These are phyloP conservation scores for Ottelia alismoides DNA, from an alignment of 106 monocot species.

Conservation along the genomic window DNA sequence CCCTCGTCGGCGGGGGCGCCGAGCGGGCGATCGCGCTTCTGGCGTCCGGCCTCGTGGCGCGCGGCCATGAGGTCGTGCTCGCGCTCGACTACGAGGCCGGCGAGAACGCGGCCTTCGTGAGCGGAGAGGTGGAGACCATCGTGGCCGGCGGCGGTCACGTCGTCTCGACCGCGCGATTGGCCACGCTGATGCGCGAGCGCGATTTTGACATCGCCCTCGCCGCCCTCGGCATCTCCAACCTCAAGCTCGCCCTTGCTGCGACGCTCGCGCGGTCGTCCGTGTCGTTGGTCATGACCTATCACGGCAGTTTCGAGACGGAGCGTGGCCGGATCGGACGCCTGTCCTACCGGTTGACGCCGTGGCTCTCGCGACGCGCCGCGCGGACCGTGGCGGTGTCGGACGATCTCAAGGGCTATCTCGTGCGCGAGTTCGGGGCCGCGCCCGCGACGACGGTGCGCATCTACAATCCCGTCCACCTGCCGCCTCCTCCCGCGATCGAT, in stretches of 20 bases:
- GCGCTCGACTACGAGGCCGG: background rate
- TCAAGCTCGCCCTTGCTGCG: no score
- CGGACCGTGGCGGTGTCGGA: no score
- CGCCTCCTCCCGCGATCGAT: background rate
- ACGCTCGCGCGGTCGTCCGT: background rate
- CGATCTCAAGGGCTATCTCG: no score
- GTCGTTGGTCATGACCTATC: background rate
- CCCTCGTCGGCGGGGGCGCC: background rate
- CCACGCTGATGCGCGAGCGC: background rate
- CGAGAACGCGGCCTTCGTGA: background rate
- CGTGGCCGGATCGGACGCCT: background rate
- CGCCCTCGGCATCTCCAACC: background rate
- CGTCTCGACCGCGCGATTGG: background rate
- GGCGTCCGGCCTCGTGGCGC: background rate
- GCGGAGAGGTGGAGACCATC: background rate
- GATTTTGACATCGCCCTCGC: background rate
- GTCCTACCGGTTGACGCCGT: no score
- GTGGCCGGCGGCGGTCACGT: background rate
- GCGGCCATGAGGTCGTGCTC: background rate
- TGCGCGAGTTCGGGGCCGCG: no score
- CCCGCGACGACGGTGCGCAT: no score
- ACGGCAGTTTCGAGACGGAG: background rate
- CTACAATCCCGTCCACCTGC: background rate
- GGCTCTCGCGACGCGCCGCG: no score
- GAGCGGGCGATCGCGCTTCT: background rate